These are phyloP conservation scores for Vitis hybrid DNA, from an alignment of 177 flowering plant species.

Conservation along the genomic window DNA sequence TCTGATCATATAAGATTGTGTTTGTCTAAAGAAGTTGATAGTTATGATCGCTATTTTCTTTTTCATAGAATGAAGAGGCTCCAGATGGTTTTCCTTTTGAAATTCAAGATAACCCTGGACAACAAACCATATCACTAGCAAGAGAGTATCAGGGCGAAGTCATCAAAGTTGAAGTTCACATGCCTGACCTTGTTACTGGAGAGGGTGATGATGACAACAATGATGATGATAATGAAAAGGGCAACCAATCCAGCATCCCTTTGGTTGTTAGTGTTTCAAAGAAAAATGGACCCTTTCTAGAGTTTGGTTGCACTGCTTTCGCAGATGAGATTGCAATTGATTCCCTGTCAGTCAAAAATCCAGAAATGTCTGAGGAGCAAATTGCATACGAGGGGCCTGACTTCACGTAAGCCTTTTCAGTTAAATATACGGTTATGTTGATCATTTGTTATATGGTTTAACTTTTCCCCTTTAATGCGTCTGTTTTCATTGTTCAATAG, in stretches of 20 bases:
- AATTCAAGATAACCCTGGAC: constrained; percentile 66
- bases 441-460: not conserved
- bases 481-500: constrained; percentile 23
- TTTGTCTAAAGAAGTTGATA: not conserved
- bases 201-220: constrained; percentile 38
- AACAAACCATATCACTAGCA: constrained; percentile 46
- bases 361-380: constrained; percentile 61
- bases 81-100: constrained; percentile 68
- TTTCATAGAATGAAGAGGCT: constrained; percentile 41
- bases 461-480: not conserved
- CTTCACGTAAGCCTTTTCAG: constrained; percentile 56
- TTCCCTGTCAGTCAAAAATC: constrained; percentile 52
- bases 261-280: constrained; percentile 64
- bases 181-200: constrained; percentile 66
- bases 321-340: constrained; percentile 80
- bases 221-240: constrained; percentile 31
- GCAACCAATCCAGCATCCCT: constrained; percentile 45
- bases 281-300: constrained; percentile 47
- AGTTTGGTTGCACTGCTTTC: constrained; percentile 62
- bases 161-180: constrained; percentile 70
- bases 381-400: constrained; percentile 85
- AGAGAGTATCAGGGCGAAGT: constrained; percentile 68
- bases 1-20: not conserved
- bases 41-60: not conserved
- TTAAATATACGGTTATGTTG: not conserved